These are phyloP conservation scores for Botrytis cinerea DNA, from an alignment of 2,329 filamentous ascomycete species.

Conservation along the genomic window DNA sequence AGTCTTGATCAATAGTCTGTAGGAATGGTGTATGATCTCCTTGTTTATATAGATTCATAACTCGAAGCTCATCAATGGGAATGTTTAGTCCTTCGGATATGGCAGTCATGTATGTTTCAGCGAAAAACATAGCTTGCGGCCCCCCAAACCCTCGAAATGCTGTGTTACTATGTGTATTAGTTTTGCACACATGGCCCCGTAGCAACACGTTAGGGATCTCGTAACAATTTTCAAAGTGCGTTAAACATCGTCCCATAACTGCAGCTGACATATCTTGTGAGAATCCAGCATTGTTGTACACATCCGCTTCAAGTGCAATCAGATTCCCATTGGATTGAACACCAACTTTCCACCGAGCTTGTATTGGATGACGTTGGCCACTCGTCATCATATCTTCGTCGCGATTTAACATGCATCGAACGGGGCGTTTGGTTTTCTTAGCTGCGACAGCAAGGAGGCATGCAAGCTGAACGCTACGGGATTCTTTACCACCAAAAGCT, in stretches of 20 bases:
- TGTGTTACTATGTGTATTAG: conserved; percentile 80
- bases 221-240: conserved; percentile 85
- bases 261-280: conserved; percentile 61
- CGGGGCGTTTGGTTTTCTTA: conserved; percentile 76
- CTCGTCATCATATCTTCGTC: conserved; percentile 93
- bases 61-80: conserved; percentile 73
- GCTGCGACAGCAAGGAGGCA: conserved; percentile 82
- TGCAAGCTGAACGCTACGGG: conserved; percentile 78
- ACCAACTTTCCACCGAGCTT: conserved; percentile 85
- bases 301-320: conserved; percentile 81
- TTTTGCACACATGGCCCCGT: conserved; percentile 83
- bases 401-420: conserved; percentile 91
- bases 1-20: conserved; percentile 75
- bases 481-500: conserved; percentile 94
- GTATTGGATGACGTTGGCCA: conserved; percentile 89
- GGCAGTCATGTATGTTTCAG: conserved; percentile 84
- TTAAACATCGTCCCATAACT: conserved; percentile 80
- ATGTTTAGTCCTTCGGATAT: conserved; percentile 84
- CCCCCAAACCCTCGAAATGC: conserved; percentile 95
- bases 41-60: conserved; percentile 82
- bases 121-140: conserved; percentile 91
- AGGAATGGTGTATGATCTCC: conserved; percentile 85
- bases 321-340: conserved; percentile 89
- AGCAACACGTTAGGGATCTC: conserved; percentile 82
- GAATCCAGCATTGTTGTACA: conserved; percentile 91